These are phyloP conservation scores for Chytriomyces confervae DNA, from an alignment of 192 early-diverging fungal genomes.

Conservation along the genomic window DNA sequence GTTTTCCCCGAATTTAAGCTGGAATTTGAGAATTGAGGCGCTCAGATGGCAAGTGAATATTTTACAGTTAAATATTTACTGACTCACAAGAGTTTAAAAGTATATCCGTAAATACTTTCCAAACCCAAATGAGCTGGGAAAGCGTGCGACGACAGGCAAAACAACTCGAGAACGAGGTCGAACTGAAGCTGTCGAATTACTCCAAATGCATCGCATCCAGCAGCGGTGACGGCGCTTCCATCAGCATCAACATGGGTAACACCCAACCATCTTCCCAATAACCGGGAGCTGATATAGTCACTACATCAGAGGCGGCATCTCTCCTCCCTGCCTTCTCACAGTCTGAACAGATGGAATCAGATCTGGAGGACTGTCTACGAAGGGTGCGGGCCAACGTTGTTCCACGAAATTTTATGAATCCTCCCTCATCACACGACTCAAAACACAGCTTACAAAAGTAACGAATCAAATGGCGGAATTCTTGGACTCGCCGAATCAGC, in stretches of 20 bases:
- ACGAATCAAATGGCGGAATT: slow-evolving; percentile 71
- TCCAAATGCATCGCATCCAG: slow-evolving; percentile 48
- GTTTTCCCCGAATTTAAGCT: no score
- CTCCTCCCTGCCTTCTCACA: slow-evolving; percentile 23
- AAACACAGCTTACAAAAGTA: slow-evolving; percentile 63
- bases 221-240: slow-evolving; percentile 20
- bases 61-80: no score
- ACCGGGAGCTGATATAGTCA: not conserved
- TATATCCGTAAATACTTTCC: no score
- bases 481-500: slow-evolving; percentile 56
- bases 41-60: no score
- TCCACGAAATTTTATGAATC: slow-evolving; percentile 15
- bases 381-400: slow-evolving; percentile 53
- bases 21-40: no score
- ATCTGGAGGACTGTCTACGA: slow-evolving; percentile 67
- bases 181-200: slow-evolving; percentile 64
- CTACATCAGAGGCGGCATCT: slow-evolving; percentile 13
- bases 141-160: slow-evolving; percentile 71
- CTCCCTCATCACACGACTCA: slow-evolving; percentile 9
- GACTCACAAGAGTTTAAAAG: no score
- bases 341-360: slow-evolving; percentile 52
- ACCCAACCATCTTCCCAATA: not conserved
- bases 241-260: slow-evolving; percentile 9
- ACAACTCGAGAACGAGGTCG: slow-evolving; percentile 74
- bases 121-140: slow-evolving; percentile 58